Conservation (phyloP, 306 rosid species). For the Lagenaria siceraria region DNA sequence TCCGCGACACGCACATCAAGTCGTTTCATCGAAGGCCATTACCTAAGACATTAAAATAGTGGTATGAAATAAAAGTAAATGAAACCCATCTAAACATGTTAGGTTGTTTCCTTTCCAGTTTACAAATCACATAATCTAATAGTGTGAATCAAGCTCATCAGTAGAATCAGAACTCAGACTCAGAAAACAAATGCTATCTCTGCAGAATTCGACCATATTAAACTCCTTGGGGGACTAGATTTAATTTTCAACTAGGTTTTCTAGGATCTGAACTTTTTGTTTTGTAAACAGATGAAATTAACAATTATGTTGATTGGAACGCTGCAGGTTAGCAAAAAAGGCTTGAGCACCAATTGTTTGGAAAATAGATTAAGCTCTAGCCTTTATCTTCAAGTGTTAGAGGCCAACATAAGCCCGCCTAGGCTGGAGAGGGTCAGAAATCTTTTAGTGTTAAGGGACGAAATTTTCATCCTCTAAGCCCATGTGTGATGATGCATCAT, state of each 20-base stretch:
- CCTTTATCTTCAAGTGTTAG: neutral
- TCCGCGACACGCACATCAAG: conserved; percentile 34
- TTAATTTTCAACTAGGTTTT: neutral
- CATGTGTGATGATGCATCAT: neutral
- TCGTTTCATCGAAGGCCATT: conserved; percentile 79
- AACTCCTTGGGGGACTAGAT: neutral
- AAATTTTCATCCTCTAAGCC: neutral
- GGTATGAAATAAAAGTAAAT: neutral
- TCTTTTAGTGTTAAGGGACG: neutral
- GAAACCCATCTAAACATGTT: neutral
- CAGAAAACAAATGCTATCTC: neutral
- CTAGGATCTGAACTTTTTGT: neutral
- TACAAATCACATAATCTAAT: neutral
- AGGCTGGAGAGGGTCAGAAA: too few relatives aligned
- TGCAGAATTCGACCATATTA: neutral
- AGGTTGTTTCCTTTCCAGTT: neutral
- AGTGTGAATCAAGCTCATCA: neutral
- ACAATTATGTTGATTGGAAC: neutral
- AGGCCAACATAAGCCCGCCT: too few relatives aligned
- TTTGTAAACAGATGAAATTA: neutral
- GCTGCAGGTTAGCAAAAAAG: neutral
- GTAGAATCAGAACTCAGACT: neutral
- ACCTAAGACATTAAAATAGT: conserved; percentile 33
- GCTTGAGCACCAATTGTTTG: neutral
- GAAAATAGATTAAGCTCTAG: neutral